phyloP scores from a whole-genome alignment of 768 basidiomycete genomes.

The Suillus ampliporus region DNA sequence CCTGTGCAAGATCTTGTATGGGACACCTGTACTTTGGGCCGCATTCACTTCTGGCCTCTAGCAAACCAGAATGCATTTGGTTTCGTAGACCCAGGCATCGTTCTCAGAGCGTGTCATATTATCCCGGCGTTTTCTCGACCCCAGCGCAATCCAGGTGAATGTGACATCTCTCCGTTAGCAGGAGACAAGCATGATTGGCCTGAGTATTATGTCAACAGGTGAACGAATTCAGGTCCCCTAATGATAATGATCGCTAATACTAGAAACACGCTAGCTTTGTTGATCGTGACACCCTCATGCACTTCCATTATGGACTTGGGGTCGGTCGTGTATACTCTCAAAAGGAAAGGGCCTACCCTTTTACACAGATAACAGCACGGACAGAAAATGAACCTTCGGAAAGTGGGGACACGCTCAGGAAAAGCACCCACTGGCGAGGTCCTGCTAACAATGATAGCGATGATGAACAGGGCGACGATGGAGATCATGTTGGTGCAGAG shows the following conservation, averaged over 20 bases:
- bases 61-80: too few relatives aligned
- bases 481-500: background rate
- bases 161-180: background rate
- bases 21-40: too few relatives aligned
- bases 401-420: too few relatives aligned
- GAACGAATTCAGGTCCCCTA: too few relatives aligned
- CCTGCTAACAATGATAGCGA: background rate
- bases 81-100: constrained; percentile 10
- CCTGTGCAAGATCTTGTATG: too few relatives aligned
- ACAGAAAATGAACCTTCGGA: too few relatives aligned
- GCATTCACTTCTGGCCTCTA: too few relatives aligned
- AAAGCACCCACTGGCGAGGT: too few relatives aligned
- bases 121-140: constrained; percentile 14
- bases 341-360: too few relatives aligned
- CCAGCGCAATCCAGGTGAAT: background rate
- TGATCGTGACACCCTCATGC: constrained; percentile 10
- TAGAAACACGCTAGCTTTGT: constrained; percentile 7
- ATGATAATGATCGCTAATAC: background rate
- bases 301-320: constrained; percentile 13
- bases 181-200: constrained; percentile 12
- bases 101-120: constrained; percentile 17
- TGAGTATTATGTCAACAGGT: constrained; percentile 18
- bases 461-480: background rate
- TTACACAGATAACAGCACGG: too few relatives aligned
- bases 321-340: constrained; percentile 11